Base-by-base conservation (phyloP, 1,284 basidiomycete genomes). In the Megacollybia platyphylla region DNA sequence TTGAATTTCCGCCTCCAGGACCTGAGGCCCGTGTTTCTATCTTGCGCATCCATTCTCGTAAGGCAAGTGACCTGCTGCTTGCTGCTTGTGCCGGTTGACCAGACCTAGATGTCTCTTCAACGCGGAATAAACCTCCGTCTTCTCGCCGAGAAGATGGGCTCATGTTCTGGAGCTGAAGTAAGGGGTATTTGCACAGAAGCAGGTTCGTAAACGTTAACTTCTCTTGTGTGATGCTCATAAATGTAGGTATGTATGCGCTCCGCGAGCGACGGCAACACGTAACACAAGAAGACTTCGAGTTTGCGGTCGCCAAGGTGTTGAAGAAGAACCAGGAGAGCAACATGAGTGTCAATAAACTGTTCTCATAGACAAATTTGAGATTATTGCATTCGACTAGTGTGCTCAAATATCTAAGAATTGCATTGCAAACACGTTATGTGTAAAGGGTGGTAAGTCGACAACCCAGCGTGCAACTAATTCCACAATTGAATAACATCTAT, bases 141-240 rank as follows among this genome's bases (percentile, higher is more conserved):
- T 1, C 71, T 97, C 10, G 94, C 94, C 0, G 94, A 97, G 61
- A 97, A 97, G 75, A 98, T 97, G 94, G 94, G 94, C 2, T 88
- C 94, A 57, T 97, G 93, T 59, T 96, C 91, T 1, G 94, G 94
- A 55, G 94, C 94, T 5, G 94, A 98, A 61, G 94, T 97, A 8
- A 78, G 94, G 29, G 94, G 94, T 67, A 97, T 98, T 55, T 97
- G 93, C 62, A 97, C 94, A 0, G 94, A 98, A 69, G 94, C 93
- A 24, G 92, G 90, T 80, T 54, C 54, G 79, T 64, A 40, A 50
- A 54, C 50, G 37, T 15, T 49, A 40, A 27, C 36, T 37, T 9
- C 29, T 35, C 30, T 47, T 11, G 40, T 35, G 38, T 24, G 24
- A 38, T 17, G 35, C 31, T 47, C 9, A 39, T 45, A 24, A 31